A percentile compares a stretch with the other conserved stretches of the same genome.
Evolutionary conservation across 2,329 filamentous ascomycete species (phyloP).

Genomic region (Boeremia exigua): DNA sequence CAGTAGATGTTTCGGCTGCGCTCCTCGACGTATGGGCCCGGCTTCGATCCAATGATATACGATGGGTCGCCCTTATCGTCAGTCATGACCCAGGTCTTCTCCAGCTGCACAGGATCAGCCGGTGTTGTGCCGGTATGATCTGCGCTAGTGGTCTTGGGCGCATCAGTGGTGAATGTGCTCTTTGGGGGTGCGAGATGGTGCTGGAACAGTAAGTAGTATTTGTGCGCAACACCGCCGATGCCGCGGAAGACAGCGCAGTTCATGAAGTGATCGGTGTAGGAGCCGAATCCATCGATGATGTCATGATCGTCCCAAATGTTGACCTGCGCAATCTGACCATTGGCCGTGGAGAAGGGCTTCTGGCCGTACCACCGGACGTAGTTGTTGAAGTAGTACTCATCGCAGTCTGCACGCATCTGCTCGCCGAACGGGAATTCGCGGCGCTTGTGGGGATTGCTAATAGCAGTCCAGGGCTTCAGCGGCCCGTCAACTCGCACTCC

Average conservation of each 20-base stretch:
- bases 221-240: conserved; percentile 64
- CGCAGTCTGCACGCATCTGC: conserved; percentile 63
- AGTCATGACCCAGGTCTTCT: conserved; percentile 74
- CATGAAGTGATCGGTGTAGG: conserved; percentile 72
- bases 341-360: conserved; percentile 65
- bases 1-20: conserved; percentile 66
- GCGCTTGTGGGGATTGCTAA: conserved; percentile 66
- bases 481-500: conserved; percentile 86
- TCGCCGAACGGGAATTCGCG: conserved; percentile 70
- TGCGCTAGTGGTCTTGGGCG: conserved; percentile 58
- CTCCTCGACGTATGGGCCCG: conserved; percentile 72
- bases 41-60: conserved; percentile 78
- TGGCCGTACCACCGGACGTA: conserved; percentile 73
- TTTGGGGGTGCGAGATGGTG: conserved; percentile 82
- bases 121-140: conserved; percentile 60
- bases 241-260: conserved; percentile 68
- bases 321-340: conserved; percentile 67
- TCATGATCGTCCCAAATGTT: conserved; percentile 72
- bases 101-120: conserved; percentile 72
- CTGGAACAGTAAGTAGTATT: conserved; percentile 71
- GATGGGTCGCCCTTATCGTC: conserved; percentile 67
- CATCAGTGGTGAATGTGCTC: conserved; percentile 84
- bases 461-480: conserved; percentile 69
- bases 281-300: conserved; percentile 71
- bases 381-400: conserved; percentile 68